phyloP scores from a whole-genome alignment of 805 yeast genomes.

The Starmerella stigmatis region DNA sequence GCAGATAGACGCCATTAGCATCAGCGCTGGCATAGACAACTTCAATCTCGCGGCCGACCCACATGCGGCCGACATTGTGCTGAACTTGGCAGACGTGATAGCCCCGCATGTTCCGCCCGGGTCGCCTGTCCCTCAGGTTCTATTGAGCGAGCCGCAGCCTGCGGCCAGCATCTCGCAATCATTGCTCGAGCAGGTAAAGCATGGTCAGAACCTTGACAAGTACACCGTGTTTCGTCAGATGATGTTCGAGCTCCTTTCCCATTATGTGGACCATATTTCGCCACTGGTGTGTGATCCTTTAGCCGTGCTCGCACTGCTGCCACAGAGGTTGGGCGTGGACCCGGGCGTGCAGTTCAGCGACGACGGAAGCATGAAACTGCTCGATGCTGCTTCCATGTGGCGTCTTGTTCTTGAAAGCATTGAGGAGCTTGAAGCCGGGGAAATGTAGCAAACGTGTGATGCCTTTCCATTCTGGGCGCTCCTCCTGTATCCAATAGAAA shows the following conservation, averaged over 20 bases:
- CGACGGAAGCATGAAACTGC: constrained; percentile 22
- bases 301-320: constrained; percentile 51
- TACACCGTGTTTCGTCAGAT: constrained; percentile 42
- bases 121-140: constrained; percentile 18
- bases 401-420: constrained; percentile 23
- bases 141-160: constrained; percentile 28
- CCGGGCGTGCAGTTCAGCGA: constrained; percentile 28
- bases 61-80: constrained; percentile 52
- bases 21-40: constrained; percentile 68
- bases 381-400: constrained; percentile 22
- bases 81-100: constrained; percentile 39
- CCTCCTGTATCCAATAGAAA: too few relatives aligned
- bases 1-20: constrained; percentile 46
- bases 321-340: constrained; percentile 24
- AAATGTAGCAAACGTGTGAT: too few relatives aligned
- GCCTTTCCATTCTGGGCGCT: too few relatives aligned
- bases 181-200: constrained; percentile 35
- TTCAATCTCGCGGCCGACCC: constrained; percentile 72
- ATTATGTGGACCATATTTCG: constrained; percentile 40
- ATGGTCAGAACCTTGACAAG: constrained; percentile 28
- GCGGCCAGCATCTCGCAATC: constrained; percentile 42
- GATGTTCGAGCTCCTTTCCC: constrained; percentile 44
- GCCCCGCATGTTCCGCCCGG: constrained; percentile 26
- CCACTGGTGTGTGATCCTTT: constrained; percentile 79
- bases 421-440: constrained; percentile 22